phyloP scores from a whole-genome alignment of 139 green algal species.

The Yamagishiella unicocca region DNA sequence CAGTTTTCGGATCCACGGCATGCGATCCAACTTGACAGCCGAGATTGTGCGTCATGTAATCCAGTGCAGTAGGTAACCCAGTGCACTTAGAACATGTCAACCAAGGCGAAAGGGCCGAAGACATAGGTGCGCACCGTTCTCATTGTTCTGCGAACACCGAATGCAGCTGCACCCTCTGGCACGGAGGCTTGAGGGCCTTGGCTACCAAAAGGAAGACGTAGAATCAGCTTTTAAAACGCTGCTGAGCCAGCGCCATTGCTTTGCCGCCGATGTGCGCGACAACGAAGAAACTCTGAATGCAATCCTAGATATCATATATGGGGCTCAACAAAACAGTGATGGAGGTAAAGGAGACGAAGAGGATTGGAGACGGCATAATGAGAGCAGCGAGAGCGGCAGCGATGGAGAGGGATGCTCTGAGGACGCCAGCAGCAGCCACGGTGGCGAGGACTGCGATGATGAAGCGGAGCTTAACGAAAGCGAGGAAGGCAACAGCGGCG shows the following conservation, averaged over 20 bases:
- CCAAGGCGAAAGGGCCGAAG: not conserved
- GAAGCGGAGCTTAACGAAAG: not conserved
- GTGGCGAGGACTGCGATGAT: no score
- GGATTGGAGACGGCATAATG: not conserved
- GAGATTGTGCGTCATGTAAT: no score
- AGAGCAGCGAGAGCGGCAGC: not conserved
- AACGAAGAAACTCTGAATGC: not conserved
- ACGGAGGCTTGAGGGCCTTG: not conserved
- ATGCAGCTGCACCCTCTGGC: conserved; percentile 13
- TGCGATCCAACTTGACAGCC: no score
- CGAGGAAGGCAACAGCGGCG: not conserved
- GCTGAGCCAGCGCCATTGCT: not conserved
- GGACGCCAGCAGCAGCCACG: not conserved
- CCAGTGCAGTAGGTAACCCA: no score
- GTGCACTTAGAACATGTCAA: no score
- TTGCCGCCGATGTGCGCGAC: not conserved
- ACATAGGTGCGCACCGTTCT: not conserved
- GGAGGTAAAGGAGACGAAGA: not conserved
- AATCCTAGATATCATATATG: conserved; percentile 15
- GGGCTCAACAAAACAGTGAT: not conserved
- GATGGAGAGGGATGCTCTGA: not conserved
- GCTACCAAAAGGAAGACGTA: not conserved
- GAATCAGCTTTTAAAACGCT: not conserved
- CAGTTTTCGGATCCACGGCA: no score
- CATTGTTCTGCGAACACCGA: not conserved